Base-by-base conservation (phyloP, 2,329 filamentous ascomycete species). In the Elsinoe perseae region DNA sequence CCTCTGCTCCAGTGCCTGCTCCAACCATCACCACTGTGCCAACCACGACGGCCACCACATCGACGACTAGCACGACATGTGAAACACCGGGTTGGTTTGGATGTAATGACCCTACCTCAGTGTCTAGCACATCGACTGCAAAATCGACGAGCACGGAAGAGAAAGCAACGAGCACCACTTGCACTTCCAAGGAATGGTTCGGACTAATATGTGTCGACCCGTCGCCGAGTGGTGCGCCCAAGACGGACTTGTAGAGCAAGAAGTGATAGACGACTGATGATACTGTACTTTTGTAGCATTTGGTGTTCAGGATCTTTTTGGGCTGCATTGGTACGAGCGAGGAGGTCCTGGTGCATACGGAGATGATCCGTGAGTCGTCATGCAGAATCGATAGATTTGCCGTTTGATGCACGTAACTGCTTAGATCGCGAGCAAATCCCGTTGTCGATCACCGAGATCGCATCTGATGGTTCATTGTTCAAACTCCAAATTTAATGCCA, bases 11-110 rank as follows among this genome's bases (percentile, higher is more conserved):
- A 14, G 60, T 56, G 8, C 63, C 65, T 6, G 61, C 59, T 2
- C 60, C 62, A 4, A 64, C 60, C 3, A 60, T 54, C 9, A 61
- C 57, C 4, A 59, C 61, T 10, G 54, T 46, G 5, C 57, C 61
- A 2, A 50, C 54, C 7, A 50, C 34, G 12, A 52, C 58, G 36
- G 44, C 52, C 12, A 53, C 59, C 10, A 57, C 38, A 9, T 50
- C 54, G 16, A 20, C 53, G 18, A 4, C 57, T 8, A 50, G 28
- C 23, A 57, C 76, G 1, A 83, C 79, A 0, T 84, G 81, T 65
- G 74, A 78, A 63, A 81, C 79, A 0, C 82, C 81, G 2, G 83
- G 83, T 6, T 86, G 82, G 79, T 85, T 85, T 62, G 82, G 83
- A 4, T 85, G 82, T 68, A 82, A 83, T 21, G 83, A 81, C 60